phyloP scores from a whole-genome alignment of 2,329 filamentous ascomycete genomes.

The Thelonectria olida region DNA sequence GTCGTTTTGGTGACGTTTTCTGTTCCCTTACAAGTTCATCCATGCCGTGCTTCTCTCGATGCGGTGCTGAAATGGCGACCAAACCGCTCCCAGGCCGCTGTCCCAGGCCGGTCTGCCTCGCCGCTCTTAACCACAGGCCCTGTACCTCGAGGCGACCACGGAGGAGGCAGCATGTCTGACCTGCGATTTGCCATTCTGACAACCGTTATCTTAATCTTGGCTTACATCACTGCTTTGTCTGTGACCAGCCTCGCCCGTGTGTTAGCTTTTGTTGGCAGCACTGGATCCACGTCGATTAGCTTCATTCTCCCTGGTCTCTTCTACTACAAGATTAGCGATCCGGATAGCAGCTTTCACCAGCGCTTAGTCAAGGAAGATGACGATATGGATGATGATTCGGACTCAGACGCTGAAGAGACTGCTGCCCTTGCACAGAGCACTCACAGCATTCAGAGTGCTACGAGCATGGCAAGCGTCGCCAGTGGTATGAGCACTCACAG shows the following conservation, averaged over 20 bases:
- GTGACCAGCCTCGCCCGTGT: constrained; percentile 91
- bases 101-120: constrained; percentile 49
- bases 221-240: constrained; percentile 89
- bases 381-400: constrained; percentile 70
- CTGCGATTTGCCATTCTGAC: constrained; percentile 89
- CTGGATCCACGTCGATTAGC: constrained; percentile 92
- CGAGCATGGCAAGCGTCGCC: constrained; percentile 49
- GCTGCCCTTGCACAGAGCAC: constrained; percentile 56
- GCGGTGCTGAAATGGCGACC: constrained; percentile 95
- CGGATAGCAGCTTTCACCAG: constrained; percentile 87
- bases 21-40: constrained; percentile 94
- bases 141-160: constrained; percentile 58
- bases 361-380: constrained; percentile 91
- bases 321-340: constrained; percentile 97
- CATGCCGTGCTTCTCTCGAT: constrained; percentile 93
- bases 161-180: constrained; percentile 77
- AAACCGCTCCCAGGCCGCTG: constrained; percentile 51
- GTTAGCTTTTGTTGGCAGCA: constrained; percentile 93
- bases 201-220: constrained; percentile 82
- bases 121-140: constrained; percentile 52
- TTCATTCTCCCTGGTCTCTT: constrained; percentile 97
- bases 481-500: constrained; percentile 41
- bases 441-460: constrained; percentile 54
- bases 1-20: constrained; percentile 97
- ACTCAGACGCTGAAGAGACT: constrained; percentile 60